Evolutionary conservation across 768 basidiomycete genomes (phyloP).

Genomic region (Rhizopogon rudus): DNA sequence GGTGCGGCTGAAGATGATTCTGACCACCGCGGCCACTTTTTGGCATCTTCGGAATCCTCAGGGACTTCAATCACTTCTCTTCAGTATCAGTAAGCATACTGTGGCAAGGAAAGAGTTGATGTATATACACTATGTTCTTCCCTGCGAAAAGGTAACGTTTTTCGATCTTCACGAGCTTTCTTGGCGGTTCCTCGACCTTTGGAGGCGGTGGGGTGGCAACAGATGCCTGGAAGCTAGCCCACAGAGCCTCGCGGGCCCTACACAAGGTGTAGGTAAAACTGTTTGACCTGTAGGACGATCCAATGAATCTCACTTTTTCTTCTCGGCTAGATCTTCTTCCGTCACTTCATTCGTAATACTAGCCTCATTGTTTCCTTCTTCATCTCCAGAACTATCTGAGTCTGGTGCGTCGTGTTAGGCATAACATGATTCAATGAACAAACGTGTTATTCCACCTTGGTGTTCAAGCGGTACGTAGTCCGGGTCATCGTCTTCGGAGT

Average conservation of each 20-base stretch:
- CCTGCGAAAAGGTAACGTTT: conserved; percentile 74
- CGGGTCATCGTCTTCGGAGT: conserved; percentile 59
- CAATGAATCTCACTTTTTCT: conserved; percentile 38
- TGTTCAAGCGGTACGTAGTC: conserved; percentile 60
- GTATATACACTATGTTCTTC: conserved; percentile 64
- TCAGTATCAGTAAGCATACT: conserved; percentile 3
- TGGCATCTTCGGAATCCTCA: conserved; percentile 70
- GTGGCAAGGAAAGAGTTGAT: not conserved
- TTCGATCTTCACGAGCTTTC: conserved; percentile 57
- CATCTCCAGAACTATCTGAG: conserved; percentile 36
- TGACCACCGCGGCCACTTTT: conserved; percentile 62
- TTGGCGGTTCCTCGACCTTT: conserved; percentile 16
- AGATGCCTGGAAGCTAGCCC: conserved; percentile 67
- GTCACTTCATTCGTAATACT: conserved; percentile 17
- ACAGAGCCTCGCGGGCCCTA: conserved; percentile 61
- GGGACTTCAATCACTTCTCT: conserved; percentile 75
- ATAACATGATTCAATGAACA: not conserved
- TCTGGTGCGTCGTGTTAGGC: conserved; percentile 18
- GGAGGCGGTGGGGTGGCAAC: conserved; percentile 30
- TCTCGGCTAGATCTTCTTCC: conserved; percentile 33
- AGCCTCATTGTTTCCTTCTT: conserved; percentile 30
- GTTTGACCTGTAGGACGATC: not conserved
- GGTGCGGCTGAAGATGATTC: conserved; percentile 1
- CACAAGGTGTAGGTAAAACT: not conserved
- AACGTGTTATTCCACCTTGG: conserved; percentile 24